Conservation (phyloP, 306 rosid genomes). For the Pterocarpus santalinus region DNA sequence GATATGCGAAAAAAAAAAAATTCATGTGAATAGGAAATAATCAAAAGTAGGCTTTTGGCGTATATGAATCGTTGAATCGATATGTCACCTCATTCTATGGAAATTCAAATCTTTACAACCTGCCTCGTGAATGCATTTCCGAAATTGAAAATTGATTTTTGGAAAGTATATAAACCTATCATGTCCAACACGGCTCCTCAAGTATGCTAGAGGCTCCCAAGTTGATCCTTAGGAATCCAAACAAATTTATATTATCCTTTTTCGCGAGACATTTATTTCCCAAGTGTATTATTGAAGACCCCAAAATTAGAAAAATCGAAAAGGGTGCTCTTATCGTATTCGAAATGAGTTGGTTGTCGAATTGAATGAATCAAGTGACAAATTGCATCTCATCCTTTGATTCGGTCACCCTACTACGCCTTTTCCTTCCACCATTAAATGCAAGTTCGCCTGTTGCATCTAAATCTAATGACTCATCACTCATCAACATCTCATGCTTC, state of each 20-base stretch:
- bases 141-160: background rate
- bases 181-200: background rate
- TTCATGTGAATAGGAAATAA: background rate
- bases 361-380: background rate
- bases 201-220: background rate
- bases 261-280: background rate
- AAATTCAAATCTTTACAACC: conserved; percentile 10
- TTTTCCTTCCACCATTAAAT: background rate
- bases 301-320: conserved; percentile 10
- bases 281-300: background rate
- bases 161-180: background rate
- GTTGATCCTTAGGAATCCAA: too few species aligned
- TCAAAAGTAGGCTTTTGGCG: conserved; percentile 20
- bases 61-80: background rate
- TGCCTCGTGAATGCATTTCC: background rate
- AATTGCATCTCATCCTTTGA: background rate
- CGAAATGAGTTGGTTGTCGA: background rate
- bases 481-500: background rate
- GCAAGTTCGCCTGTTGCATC: background rate
- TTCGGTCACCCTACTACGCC: background rate
- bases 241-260: background rate
- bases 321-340: conserved; percentile 32
- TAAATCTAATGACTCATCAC: background rate
- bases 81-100: background rate
- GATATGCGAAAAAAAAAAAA: background rate